phyloP scores from a whole-genome alignment of 352 stramenopile genomes.

The Elongisporangium undulatum region DNA sequence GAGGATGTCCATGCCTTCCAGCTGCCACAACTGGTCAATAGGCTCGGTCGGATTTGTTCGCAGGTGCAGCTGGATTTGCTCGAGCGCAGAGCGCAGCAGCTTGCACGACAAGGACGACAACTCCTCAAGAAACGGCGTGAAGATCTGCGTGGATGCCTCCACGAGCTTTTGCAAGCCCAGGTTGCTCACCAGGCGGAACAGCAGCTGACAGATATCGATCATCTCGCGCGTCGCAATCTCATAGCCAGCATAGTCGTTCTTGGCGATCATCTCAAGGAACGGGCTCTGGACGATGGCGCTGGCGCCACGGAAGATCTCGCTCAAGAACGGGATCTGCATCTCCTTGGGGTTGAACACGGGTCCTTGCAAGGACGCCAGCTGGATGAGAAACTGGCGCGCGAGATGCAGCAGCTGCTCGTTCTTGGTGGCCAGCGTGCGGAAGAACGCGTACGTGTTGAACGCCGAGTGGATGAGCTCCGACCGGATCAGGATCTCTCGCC shows the following conservation, averaged over 20 bases:
- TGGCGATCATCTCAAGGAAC: slow-evolving; percentile 68
- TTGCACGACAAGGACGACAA: slow-evolving; percentile 67
- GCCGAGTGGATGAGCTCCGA: slow-evolving; percentile 77
- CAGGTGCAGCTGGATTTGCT: slow-evolving; percentile 59
- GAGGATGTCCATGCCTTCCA: slow-evolving; percentile 76
- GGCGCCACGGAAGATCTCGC: slow-evolving; percentile 67
- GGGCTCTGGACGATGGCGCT: slow-evolving; percentile 57
- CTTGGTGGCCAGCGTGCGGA: slow-evolving; percentile 57
- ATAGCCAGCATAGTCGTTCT: slow-evolving; percentile 53
- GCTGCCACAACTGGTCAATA: slow-evolving; percentile 78
- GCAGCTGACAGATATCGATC: slow-evolving; percentile 80
- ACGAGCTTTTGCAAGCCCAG: slow-evolving; percentile 53
- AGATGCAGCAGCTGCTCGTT: slow-evolving; percentile 76
- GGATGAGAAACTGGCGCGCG: slow-evolving; percentile 73
- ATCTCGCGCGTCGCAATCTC: slow-evolving; percentile 75
- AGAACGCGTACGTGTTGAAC: slow-evolving; percentile 84
- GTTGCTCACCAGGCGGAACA: slow-evolving; percentile 77
- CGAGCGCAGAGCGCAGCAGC: slow-evolving; percentile 56
- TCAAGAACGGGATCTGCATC: slow-evolving; percentile 62
- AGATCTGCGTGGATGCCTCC: slow-evolving; percentile 35
- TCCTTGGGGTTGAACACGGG: slow-evolving; percentile 60
- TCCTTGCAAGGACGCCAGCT: slow-evolving; percentile 69
- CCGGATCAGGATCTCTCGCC: slow-evolving; percentile 63
- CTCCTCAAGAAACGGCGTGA: slow-evolving; percentile 62
- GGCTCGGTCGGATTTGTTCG: slow-evolving; percentile 31